These are phyloP conservation scores for Apiospora aurea DNA, from an alignment of 2,329 filamentous ascomycete genomes.

Conservation along the genomic window DNA sequence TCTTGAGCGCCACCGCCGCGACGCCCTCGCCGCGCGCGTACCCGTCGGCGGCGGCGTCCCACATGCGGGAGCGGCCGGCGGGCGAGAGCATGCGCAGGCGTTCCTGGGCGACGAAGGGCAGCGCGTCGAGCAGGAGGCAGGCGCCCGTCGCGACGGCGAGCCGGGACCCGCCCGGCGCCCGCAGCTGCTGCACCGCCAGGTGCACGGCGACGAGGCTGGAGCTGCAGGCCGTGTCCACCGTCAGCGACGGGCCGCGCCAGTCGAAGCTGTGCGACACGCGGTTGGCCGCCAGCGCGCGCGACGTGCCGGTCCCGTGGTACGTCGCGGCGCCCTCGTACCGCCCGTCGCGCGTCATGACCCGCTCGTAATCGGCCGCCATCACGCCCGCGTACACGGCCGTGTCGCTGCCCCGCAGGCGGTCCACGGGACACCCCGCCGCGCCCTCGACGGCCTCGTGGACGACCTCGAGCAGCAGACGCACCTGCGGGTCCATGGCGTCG, in stretches of 20 bases:
- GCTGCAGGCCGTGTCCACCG: constrained; percentile 25
- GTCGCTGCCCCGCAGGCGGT: constrained; percentile 24
- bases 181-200: constrained; percentile 22
- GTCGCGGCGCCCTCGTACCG: not conserved
- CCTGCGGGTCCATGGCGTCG: constrained; percentile 42
- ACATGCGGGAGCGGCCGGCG: too few species aligned
- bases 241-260: constrained; percentile 24
- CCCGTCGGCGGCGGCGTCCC: constrained; percentile 35
- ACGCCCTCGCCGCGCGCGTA: constrained; percentile 55
- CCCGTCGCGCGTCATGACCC: not conserved
- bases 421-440: constrained; percentile 27
- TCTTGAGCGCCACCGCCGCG: constrained; percentile 59
- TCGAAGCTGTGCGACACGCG: constrained; percentile 26
- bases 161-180: not conserved
- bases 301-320: constrained; percentile 4
- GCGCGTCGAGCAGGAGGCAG: not conserved
- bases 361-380: not conserved
- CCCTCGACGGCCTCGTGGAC: constrained; percentile 42
- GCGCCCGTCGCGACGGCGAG: not conserved
- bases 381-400: not conserved
- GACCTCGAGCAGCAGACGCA: constrained; percentile 40
- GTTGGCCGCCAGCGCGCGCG: not conserved
- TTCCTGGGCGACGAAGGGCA: too few species aligned
- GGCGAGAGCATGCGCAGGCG: too few species aligned
- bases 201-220: constrained; percentile 22